Evolutionary conservation across 257 asterid species (phyloP), one percentile per base, ranked within the genome.

Genomic region (Misopates orontium): DNA sequence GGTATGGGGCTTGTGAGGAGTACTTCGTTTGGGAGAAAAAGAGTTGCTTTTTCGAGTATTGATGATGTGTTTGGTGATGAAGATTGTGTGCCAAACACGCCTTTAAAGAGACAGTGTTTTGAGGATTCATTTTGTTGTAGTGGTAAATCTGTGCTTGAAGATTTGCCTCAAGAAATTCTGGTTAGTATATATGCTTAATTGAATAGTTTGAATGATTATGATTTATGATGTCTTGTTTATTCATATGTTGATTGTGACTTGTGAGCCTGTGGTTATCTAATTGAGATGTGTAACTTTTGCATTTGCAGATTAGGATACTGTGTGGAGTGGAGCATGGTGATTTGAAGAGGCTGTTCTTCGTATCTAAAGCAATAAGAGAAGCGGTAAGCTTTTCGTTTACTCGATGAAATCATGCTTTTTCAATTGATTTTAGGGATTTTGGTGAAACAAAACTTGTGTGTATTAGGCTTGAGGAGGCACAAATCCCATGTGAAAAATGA

Each of bases 111-210:
- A 62, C 76, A 28, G 13, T 82, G 86, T 57, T 61, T 58, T 62
- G 50, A 44, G 44, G 78, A 64, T 55, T 73, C 70, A 14, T 25
- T 40, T 55, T 24, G 15, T 1, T 2, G 39, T 23, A 8, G 63
- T 0, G 80, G 66, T 19, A 75, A 73, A 66, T 68, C 86, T 40
- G 59, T 21, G 5, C 75, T 88, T 68, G 95, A 84, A 53, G 71
- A 81, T 19, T 71, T 88, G 77, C 96, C 95, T 70, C 80, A 82
- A 20, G 91, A 88, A n/a, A 52, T 86, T 57, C 66, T 88, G 91
- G 95, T 85, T 3, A 63, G 88, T 65, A 36, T 36, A 28, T n/a
- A n/a, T n/a, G n/a, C n/a, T n/a, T n/a, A n/a, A n/a, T n/a, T n/a
- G n/a, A n/a, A n/a, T n/a, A n/a, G n/a, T n/a, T n/a, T n/a, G n/a